Percentiles rank a stretch among this genome's conserved stretches.
phyloP scores from a whole-genome alignment of 2,329 filamentous ascomycete genomes.

The Cytospora chrysosperma region DNA sequence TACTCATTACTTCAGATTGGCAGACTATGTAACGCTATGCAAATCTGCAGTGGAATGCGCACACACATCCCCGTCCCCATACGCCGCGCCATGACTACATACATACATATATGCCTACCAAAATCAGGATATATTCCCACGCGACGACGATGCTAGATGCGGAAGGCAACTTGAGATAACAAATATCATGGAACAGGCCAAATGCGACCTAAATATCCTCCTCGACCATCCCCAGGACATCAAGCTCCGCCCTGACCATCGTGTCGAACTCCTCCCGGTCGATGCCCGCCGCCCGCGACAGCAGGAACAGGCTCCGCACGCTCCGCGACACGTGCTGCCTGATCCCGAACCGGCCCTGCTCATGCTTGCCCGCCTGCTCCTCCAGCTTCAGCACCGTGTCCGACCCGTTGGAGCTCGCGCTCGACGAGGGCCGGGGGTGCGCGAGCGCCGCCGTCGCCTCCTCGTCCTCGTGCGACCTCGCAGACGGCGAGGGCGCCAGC shows the following conservation, averaged over 20 bases:
- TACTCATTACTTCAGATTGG: not conserved
- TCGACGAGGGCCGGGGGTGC: conserved; percentile 60
- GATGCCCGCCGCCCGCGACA: conserved; percentile 71
- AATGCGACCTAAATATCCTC: conserved; percentile 37
- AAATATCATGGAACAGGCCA: not conserved
- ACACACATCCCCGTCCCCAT: not conserved
- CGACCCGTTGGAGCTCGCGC: conserved; percentile 55
- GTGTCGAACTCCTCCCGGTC: conserved; percentile 72
- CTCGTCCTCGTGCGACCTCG: conserved; percentile 39
- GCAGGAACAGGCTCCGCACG: conserved; percentile 71
- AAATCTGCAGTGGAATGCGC: not conserved
- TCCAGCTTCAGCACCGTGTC: conserved; percentile 62
- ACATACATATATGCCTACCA: conserved; percentile 19
- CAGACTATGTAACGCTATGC: conserved; percentile 1
- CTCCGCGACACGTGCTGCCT: conserved; percentile 77
- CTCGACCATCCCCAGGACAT: conserved; percentile 68
- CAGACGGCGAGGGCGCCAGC: conserved; percentile 40
- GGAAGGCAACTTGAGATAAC: not conserved
- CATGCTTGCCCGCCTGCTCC: conserved; percentile 53
- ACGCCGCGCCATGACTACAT: not conserved
- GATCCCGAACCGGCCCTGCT: conserved; percentile 68
- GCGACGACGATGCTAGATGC: conserved; percentile 1
- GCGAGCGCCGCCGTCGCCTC: conserved; percentile 40
- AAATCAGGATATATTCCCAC: conserved; percentile 17
- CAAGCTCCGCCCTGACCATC: conserved; percentile 69